Conservation (phyloP, 1,139 yeast genomes). For the Scheffersomyces lignicola region DNA sequence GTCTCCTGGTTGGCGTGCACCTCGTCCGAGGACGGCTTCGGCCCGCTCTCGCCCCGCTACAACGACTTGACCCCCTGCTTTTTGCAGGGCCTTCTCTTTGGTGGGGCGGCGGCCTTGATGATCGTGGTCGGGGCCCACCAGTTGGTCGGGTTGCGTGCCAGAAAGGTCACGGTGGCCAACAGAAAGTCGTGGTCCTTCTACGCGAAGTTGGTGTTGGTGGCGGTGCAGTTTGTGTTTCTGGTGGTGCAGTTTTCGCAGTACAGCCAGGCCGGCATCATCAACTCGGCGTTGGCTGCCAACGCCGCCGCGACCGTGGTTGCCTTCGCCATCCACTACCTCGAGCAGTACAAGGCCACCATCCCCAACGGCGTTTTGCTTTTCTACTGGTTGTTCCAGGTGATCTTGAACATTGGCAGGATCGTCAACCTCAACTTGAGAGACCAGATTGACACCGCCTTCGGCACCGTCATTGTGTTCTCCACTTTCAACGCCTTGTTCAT, state of each 20-base stretch:
- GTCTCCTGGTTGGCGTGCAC: slow-evolving; percentile 17
- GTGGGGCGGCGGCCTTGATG: slow-evolving; percentile 51
- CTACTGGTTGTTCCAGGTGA: slow-evolving; percentile 68
- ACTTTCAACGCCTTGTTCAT: slow-evolving; percentile 52
- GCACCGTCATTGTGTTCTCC: slow-evolving; percentile 47
- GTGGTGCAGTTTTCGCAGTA: slow-evolving; percentile 23
- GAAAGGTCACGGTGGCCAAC: slow-evolving; percentile 30
- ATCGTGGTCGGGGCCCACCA: slow-evolving; percentile 54
- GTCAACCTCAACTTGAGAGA: slow-evolving; percentile 52
- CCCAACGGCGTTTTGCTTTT: slow-evolving; percentile 71
- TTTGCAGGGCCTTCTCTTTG: slow-evolving; percentile 66
- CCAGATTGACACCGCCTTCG: slow-evolving; percentile 29
- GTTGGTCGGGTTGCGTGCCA: slow-evolving; percentile 33
- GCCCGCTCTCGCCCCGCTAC: slow-evolving; percentile 58
- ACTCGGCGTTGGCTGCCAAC: slow-evolving; percentile 40
- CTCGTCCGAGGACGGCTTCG: slow-evolving; percentile 63
- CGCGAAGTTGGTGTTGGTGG: slow-evolving; percentile 42
- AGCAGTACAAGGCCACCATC: slow-evolving; percentile 62
- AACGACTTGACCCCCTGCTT: slow-evolving; percentile 83
- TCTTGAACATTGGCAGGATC: slow-evolving; percentile 39
- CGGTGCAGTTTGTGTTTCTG: slow-evolving; percentile 39
- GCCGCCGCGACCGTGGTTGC: slow-evolving; percentile 50
- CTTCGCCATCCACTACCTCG: slow-evolving; percentile 64
- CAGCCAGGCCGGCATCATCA: slow-evolving; percentile 39
- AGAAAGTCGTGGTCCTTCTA: slow-evolving; percentile 43